phyloP scores from a whole-genome alignment of 805 yeast species.

The Kuraishia capsulata region DNA sequence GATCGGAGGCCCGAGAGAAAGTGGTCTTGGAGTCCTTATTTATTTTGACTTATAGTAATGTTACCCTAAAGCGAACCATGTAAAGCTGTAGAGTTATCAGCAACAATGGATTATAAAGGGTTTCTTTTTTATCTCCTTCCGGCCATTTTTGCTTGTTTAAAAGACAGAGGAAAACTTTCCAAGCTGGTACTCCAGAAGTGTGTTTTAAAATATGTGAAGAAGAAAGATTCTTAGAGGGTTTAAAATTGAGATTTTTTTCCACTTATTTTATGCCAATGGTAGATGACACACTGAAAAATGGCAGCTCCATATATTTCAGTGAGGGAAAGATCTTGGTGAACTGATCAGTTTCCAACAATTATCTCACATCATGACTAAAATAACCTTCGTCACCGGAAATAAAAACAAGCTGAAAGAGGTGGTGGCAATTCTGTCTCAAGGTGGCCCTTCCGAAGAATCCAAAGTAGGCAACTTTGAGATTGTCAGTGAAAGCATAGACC shows the following conservation, averaged over 20 bases:
- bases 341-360: too few relatives aligned
- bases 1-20: too few relatives aligned
- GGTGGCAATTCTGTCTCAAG: conserved; percentile 53
- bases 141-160: conserved; percentile 28
- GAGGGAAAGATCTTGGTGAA: too few relatives aligned
- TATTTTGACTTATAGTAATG: neutral
- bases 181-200: conserved; percentile 34
- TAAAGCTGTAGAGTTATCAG: neutral
- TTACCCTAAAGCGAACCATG: conserved; percentile 1
- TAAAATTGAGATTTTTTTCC: too few relatives aligned
- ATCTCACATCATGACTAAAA: conserved; percentile 16
- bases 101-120: conserved; percentile 17
- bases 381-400: conserved; percentile 52
- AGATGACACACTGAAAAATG: too few relatives aligned
- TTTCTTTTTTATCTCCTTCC: conserved; percentile 24
- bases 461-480: conserved; percentile 43
- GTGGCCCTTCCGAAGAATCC: conserved; percentile 14
- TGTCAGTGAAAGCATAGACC: conserved; percentile 60
- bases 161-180: conserved; percentile 19
- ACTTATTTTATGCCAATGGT: too few relatives aligned
- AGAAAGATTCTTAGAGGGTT: too few relatives aligned
- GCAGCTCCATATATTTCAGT: neutral
- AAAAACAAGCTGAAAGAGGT: conserved; percentile 84
- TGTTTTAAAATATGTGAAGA: conserved; percentile 16
- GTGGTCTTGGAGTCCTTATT: too few relatives aligned